phyloP scores from a whole-genome alignment of 768 basidiomycete genomes.

The Lentinus tigrinus region DNA sequence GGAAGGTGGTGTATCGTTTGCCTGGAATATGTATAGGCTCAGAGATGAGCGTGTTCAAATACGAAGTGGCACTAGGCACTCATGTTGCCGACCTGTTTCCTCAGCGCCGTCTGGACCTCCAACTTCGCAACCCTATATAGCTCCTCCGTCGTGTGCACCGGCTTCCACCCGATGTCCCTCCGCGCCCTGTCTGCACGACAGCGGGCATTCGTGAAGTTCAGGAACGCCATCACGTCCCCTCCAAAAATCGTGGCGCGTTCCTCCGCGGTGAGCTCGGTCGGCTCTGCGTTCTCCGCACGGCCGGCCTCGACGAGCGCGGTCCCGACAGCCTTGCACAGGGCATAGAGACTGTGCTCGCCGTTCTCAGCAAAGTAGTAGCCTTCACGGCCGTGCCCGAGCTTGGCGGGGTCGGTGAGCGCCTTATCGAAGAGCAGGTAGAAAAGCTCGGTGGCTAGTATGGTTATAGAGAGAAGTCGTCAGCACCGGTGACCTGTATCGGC shows the following conservation, averaged over 20 bases:
- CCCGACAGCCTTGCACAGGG: slow-evolving; percentile 35
- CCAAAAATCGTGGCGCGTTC: slow-evolving; percentile 36
- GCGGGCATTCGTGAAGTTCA: neutral
- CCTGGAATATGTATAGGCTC: neutral
- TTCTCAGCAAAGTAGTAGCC: slow-evolving; percentile 33
- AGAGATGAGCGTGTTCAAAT: neutral
- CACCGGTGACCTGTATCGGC: too few relatives aligned
- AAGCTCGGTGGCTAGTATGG: slow-evolving; percentile 34
- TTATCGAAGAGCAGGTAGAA: slow-evolving; percentile 41
- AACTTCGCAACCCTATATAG: slow-evolving; percentile 40
- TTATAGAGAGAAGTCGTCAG: neutral
- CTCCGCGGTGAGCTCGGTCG: slow-evolving; percentile 40
- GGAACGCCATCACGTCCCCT: neutral
- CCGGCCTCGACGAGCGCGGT: slow-evolving; percentile 32
- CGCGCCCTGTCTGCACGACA: slow-evolving; percentile 18
- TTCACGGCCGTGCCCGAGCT: slow-evolving; percentile 31
- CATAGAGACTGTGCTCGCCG: slow-evolving; percentile 25
- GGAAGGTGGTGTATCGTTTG: neutral
- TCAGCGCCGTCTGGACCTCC: neutral
- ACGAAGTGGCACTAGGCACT: neutral
- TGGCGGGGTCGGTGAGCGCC: slow-evolving; percentile 22
- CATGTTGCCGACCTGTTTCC: neutral
- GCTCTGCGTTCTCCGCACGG: slow-evolving; percentile 28
- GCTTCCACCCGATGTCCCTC: slow-evolving; percentile 44
- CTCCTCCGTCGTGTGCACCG: slow-evolving; percentile 37